Evolutionary conservation across 2,329 filamentous ascomycete species (phyloP).

Genomic region (Colletotrichum falcatum): DNA sequence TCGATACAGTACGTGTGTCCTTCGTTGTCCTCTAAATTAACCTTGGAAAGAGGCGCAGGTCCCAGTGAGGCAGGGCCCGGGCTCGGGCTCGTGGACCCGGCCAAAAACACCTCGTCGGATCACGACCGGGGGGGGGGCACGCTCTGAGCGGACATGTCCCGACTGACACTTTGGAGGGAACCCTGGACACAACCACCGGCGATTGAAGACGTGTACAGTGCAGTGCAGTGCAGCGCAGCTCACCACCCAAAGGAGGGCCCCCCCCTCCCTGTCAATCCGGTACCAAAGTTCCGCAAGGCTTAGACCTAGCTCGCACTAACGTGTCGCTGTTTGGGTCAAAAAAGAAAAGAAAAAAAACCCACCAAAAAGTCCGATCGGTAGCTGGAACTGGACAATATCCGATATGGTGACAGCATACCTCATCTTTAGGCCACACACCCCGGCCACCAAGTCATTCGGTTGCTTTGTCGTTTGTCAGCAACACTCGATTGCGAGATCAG

Average conservation of each 20-base stretch:
- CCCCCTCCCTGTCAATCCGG: conserved; percentile 18
- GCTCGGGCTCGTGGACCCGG: conserved; percentile 12
- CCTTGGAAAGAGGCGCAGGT: conserved; percentile 20
- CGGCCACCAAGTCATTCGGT: not conserved
- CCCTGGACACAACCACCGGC: conserved; percentile 5
- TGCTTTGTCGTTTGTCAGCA: conserved; percentile 5
- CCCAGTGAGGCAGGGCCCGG: conserved; percentile 22
- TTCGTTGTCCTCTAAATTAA: conserved; percentile 2
- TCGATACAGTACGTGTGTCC: too few relatives aligned
- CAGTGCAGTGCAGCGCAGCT: conserved; percentile 2
- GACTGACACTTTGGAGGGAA: conserved; percentile 27
- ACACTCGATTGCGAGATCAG: not conserved
- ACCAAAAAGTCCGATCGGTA: conserved; percentile 11
- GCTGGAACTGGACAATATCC: conserved; percentile 17
- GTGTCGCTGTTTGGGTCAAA: conserved; percentile 5
- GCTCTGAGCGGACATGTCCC: conserved; percentile 17
- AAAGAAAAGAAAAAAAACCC: too few relatives aligned
- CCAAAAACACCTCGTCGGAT: conserved; percentile 9
- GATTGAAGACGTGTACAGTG: not conserved
- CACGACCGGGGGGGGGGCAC: not conserved
- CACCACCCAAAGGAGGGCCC: not conserved
- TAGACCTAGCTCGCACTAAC: conserved; percentile 21
- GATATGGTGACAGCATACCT: not conserved
- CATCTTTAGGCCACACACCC: not conserved
- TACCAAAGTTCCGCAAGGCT: conserved; percentile 33